Evolutionary conservation across 345 rosid genomes (phyloP), one percentile per base, ranked within the genome.

Genomic region (Gossypium ekmanianum): DNA sequence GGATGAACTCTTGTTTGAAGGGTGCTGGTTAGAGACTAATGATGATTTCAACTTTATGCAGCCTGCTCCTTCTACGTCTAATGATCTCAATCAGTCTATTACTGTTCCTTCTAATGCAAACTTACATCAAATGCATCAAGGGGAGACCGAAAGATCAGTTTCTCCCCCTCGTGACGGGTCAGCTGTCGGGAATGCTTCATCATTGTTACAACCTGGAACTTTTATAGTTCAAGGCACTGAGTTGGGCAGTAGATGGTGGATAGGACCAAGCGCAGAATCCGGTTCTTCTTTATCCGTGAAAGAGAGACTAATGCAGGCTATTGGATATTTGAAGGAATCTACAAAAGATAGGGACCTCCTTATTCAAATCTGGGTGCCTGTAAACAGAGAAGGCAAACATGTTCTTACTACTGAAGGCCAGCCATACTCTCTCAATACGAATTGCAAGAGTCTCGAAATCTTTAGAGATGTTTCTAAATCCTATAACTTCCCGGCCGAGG

Each of bases 321-420:
- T 92, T 48, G 50, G 27, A 12, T 72, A 83, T 79, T 78, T 94
- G 83, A 84, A 89, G 64, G 87, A 88, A 39, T 82, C 80, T 22
- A 85, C 89, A 43, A 79, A 83, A 45, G 87, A 85, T 65, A 79
- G 79, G 75, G 89, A 92, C 77, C 82, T 87, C 63, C 92, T 94
- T 65, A 82, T 94, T 66, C 97, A 94, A 67, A 83, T 92, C 76
- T 94, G 97, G 98, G 93, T 94, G 83, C 97, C 97, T 41, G 77
- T 89, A 65, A 85, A 84, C 48, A 86, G 76, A 66, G 94, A 75
- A 75, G 93, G 90, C 64, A 89, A 85, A 74, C 71, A 85, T 54
- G 84, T 92, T 47, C 93, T 94, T 48, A 92, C 97, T 27, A 94
- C 98, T 51, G 67, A 61, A 77, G 84, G 76, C 55, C 98, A 94